Conservation (phyloP, 129 eudicot genomes). For the Arctium minus region DNA sequence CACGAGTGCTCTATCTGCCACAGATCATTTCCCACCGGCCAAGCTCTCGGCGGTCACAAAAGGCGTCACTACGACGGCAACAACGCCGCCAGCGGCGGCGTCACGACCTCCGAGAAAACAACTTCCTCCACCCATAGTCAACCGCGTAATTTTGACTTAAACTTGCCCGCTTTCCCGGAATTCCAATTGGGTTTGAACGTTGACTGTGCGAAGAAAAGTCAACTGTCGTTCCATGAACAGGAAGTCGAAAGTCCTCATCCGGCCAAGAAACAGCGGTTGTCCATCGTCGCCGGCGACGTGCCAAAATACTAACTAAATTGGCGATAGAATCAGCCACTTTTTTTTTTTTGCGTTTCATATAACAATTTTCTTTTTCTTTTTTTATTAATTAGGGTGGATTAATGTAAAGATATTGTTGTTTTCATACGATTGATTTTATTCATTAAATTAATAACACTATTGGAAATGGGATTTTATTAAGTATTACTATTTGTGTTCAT, state of each 20-base stretch:
- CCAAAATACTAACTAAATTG: conserved; percentile 2
- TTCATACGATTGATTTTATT: conserved; percentile 27
- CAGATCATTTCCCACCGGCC: conserved; percentile 73
- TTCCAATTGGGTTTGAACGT: conserved; percentile 37
- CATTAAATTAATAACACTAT: neutral
- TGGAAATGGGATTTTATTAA: neutral
- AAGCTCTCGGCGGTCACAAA: conserved; percentile 95
- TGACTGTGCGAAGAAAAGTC: conserved; percentile 44
- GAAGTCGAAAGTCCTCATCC: conserved; percentile 87
- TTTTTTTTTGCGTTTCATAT: neutral
- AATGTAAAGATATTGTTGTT: conserved; percentile 17
- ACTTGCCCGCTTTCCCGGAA: conserved; percentile 48
- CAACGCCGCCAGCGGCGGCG: conserved; percentile 29
- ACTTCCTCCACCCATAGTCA: conserved; percentile 31
- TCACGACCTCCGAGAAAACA: conserved; percentile 41
- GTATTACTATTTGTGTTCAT: neutral
- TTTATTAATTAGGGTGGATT: conserved; percentile 6
- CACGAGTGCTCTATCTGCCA: conserved; percentile 79
- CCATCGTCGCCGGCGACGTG: neutral
- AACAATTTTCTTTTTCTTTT: neutral
- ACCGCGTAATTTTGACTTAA: conserved; percentile 52
- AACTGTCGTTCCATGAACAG: conserved; percentile 41
- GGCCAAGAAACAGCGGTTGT: conserved; percentile 51
- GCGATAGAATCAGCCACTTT: neutral
- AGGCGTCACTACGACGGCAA: conserved; percentile 91